Evolutionary conservation across 2,329 filamentous ascomycete genomes (phyloP).

Genomic region (Fusarium liriodendri): DNA sequence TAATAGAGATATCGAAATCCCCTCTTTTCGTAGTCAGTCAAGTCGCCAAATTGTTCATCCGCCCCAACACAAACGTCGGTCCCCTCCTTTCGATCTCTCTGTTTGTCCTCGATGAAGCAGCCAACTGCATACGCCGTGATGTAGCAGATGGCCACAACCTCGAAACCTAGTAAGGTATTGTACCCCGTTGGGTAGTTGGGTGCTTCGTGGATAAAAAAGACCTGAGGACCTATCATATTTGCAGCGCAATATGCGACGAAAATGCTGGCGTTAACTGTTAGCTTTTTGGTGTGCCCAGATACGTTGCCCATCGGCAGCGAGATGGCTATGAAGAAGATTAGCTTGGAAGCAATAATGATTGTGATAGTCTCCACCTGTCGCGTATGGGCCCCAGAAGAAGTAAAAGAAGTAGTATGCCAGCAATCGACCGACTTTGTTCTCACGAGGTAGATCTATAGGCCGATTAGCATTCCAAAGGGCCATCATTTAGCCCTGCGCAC

Average conservation of each 20-base stretch:
- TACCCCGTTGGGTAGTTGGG: slow-evolving; percentile 53
- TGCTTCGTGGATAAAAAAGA: slow-evolving; percentile 57
- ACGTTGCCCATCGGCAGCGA: slow-evolving; percentile 41
- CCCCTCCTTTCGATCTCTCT: neutral
- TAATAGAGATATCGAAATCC: slow-evolving; percentile 7
- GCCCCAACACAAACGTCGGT: neutral
- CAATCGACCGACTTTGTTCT: slow-evolving; percentile 53
- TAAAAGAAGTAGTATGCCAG: slow-evolving; percentile 20
- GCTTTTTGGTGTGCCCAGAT: slow-evolving; percentile 42
- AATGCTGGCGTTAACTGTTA: slow-evolving; percentile 56
- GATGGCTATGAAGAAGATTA: slow-evolving; percentile 5
- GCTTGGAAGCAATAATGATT: neutral
- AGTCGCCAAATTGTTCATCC: slow-evolving; percentile 1
- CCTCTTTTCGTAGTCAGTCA: slow-evolving; percentile 10
- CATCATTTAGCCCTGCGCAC: neutral
- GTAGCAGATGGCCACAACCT: slow-evolving; percentile 2
- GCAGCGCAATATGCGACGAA: slow-evolving; percentile 57
- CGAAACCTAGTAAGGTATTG: neutral
- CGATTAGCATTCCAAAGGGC: neutral
- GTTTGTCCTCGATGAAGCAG: neutral
- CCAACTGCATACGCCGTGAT: neutral
- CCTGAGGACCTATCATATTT: slow-evolving; percentile 50
- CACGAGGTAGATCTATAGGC: slow-evolving; percentile 42
- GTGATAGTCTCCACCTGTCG: slow-evolving; percentile 18
- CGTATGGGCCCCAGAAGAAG: slow-evolving; percentile 45